phyloP scores from a whole-genome alignment of 768 basidiomycete genomes.

The Boletales sp. region DNA sequence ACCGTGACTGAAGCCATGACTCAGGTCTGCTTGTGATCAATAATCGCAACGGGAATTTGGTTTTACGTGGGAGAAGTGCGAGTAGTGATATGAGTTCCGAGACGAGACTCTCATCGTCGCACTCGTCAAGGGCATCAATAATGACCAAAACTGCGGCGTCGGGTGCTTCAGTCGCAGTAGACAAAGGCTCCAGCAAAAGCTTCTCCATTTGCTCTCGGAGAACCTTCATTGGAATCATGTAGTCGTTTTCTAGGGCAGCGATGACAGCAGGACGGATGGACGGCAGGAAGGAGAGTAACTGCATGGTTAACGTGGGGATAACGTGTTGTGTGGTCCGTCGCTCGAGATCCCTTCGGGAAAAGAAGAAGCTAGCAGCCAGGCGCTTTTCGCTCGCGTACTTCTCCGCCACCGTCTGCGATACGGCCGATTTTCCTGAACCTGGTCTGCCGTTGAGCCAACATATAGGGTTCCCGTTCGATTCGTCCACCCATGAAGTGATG shows the following conservation, averaged over 20 bases:
- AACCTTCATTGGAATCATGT: conserved; percentile 16
- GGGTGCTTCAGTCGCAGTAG: background rate
- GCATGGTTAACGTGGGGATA: conserved; percentile 30
- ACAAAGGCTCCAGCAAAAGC: conserved; percentile 19
- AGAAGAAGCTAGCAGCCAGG: conserved; percentile 33
- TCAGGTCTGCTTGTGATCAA: conserved; percentile 22
- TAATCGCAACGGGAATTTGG: conserved; percentile 18
- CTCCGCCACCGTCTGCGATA: conserved; percentile 28
- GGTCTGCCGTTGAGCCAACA: conserved; percentile 21
- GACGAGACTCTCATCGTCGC: conserved; percentile 21
- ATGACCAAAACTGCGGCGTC: conserved; percentile 14
- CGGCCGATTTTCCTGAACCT: conserved; percentile 17
- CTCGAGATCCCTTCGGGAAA: conserved; percentile 20
- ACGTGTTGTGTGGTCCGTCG: conserved; percentile 19
- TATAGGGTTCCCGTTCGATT: conserved; percentile 1
- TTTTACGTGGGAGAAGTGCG: conserved; percentile 8
- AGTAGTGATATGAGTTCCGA: conserved; percentile 21
- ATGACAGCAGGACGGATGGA: conserved; percentile 11
- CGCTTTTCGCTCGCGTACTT: conserved; percentile 9
- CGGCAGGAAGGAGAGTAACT: conserved; percentile 20
- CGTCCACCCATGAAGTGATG: conserved; percentile 7
- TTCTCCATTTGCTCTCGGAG: conserved; percentile 24
- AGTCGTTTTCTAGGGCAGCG: conserved; percentile 15
- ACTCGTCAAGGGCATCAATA: conserved; percentile 21
- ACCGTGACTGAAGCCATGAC: conserved; percentile 14